Evolutionary conservation across 495 filamentous ascomycete species (phyloP).

Genomic region (Pyrenopolyporus hunteri): DNA sequence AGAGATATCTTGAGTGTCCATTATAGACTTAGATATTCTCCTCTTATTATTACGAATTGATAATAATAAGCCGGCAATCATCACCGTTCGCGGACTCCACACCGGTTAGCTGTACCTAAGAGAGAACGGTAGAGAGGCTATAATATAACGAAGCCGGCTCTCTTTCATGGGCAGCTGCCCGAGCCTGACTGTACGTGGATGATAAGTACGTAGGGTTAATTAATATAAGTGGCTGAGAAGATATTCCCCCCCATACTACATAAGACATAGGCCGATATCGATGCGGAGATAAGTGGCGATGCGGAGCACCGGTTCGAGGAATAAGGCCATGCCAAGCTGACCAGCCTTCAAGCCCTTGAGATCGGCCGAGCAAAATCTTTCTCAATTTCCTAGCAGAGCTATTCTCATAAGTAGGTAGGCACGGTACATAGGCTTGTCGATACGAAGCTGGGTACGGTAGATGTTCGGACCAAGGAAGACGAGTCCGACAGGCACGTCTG

Average conservation of each 20-base stretch:
- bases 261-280: slow-evolving; percentile 36
- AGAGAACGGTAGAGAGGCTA: slow-evolving; percentile 9
- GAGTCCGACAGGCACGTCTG: background rate
- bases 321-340: slow-evolving; percentile 37
- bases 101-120: slow-evolving; percentile 15
- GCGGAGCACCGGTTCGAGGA: slow-evolving; percentile 38
- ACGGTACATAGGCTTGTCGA: background rate
- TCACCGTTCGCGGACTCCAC: slow-evolving; percentile 16
- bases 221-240: slow-evolving; percentile 31
- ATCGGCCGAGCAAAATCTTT: slow-evolving; percentile 30
- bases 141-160: slow-evolving; percentile 38
- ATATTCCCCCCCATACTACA: slow-evolving; percentile 30
- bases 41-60: slow-evolving; percentile 27
- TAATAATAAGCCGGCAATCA: slow-evolving; percentile 47
- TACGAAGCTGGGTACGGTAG: background rate
- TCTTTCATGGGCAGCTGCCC: slow-evolving; percentile 34
- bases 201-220: slow-evolving; percentile 30
- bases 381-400: background rate
- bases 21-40: too few relatives aligned
- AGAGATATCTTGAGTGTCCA: slow-evolving; percentile 32
- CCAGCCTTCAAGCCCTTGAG: slow-evolving; percentile 29
- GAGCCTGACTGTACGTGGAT: slow-evolving; percentile 25
- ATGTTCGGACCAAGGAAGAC: background rate
- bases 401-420: background rate
- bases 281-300: slow-evolving; percentile 38